Conservation (phyloP, 257 asterid species). For the Jaltomata sinuosa region DNA sequence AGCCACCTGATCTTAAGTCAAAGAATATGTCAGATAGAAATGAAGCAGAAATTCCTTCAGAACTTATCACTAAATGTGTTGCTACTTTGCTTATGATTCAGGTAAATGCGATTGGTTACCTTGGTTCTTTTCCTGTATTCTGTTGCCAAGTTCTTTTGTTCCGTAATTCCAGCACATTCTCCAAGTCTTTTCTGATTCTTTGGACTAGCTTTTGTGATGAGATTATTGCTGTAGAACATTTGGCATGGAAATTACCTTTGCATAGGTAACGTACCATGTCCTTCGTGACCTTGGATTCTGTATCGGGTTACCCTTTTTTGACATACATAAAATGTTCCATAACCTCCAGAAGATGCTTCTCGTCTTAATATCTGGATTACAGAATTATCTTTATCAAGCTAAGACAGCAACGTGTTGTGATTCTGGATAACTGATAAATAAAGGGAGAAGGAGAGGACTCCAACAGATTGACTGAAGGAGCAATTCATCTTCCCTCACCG, state of each 20-base stretch:
- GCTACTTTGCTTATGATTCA: constrained; percentile 90
- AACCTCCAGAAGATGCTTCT: not conserved
- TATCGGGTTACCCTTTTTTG: not conserved
- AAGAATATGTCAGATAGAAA: constrained; percentile 26
- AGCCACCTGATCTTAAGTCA: constrained; percentile 44
- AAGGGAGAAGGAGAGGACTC: not conserved
- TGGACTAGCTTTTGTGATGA: not conserved
- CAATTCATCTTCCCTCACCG: not conserved
- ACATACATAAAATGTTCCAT: not conserved
- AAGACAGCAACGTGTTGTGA: not conserved
- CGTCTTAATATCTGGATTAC: not conserved
- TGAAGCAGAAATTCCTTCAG: constrained; percentile 61
- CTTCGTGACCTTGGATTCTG: not conserved
- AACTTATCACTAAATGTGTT: constrained; percentile 69
- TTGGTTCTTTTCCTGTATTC: not conserved
- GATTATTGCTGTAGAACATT: not conserved
- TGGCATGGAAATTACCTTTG: not conserved
- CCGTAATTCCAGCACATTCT: not conserved
- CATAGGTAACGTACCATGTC: not conserved
- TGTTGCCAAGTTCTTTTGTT: not conserved
- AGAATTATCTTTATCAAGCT: not conserved
- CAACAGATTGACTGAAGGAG: not conserved
- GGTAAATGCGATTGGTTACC: constrained; percentile 11
- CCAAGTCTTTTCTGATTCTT: not conserved
- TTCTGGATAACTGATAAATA: not conserved